Evolutionary conservation across 2,329 filamentous ascomycete species (phyloP).

Genomic region (Arthrobotrys musiformis): DNA sequence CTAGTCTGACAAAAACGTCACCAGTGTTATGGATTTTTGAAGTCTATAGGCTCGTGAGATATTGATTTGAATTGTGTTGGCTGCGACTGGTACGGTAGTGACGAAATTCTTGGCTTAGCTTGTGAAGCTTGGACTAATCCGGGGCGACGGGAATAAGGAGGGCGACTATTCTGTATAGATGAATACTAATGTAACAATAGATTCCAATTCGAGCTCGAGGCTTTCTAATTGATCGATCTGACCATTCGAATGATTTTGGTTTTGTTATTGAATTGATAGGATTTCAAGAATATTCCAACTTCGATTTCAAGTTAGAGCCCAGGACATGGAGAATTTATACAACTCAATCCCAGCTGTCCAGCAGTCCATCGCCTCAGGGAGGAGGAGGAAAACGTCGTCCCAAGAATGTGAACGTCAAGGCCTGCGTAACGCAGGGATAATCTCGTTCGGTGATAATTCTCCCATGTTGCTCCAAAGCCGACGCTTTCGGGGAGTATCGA

Average conservation of each 20-base stretch:
- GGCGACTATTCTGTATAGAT: background rate
- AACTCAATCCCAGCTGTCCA: background rate
- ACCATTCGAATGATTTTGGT: background rate
- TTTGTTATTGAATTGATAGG: background rate
- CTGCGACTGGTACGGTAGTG: background rate
- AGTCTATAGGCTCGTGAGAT: background rate
- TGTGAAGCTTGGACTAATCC: background rate
- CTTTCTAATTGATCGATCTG: background rate
- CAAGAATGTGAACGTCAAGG: background rate
- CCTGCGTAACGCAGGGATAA: background rate
- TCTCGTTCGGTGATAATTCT: background rate
- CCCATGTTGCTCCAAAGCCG: conserved; percentile 2
- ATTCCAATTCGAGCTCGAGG: too few relatives aligned
- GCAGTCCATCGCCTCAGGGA: too few relatives aligned
- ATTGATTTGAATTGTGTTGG: background rate
- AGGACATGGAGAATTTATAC: background rate
- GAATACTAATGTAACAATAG: background rate
- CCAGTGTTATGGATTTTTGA: background rate
- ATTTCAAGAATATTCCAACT: background rate
- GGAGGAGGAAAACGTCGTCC: background rate
- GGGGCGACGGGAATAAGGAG: background rate
- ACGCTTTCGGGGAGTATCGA: conserved; percentile 35
- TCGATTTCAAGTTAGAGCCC: background rate
- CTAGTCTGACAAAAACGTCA: background rate
- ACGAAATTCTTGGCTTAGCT: background rate